These are phyloP conservation scores for Sugiyamaella sp. DNA, from an alignment of 1,139 yeast genomes.

Conservation along the genomic window DNA sequence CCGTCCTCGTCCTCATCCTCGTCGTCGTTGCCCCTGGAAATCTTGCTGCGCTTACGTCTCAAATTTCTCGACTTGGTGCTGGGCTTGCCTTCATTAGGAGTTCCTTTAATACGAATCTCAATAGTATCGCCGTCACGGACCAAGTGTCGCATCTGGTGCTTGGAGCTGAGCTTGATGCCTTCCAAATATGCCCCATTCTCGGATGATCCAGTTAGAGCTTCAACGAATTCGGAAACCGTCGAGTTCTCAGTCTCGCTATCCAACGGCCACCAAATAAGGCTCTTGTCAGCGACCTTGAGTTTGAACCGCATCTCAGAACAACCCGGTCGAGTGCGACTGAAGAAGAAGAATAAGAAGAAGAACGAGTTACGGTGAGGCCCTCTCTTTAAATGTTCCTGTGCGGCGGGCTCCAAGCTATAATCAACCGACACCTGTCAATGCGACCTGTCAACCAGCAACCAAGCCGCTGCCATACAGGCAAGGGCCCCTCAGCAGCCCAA, in stretches of 20 bases:
- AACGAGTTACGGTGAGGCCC: no score
- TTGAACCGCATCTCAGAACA: slow-evolving; percentile 25
- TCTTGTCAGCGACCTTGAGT: slow-evolving; percentile 15
- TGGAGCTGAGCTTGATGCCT: slow-evolving; percentile 11
- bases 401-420: no score
- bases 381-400: not conserved
- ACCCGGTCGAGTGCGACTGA: no score
- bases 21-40: not conserved
- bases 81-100: slow-evolving; percentile 26
- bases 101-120: slow-evolving; percentile 12
- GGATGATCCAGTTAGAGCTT: slow-evolving; percentile 4
- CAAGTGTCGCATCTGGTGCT: slow-evolving; percentile 18
- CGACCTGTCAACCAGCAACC: not conserved
- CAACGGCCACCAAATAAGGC: slow-evolving; percentile 15
- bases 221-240: slow-evolving; percentile 4
- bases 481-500: no score
- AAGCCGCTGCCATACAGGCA: no score
- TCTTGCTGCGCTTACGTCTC: slow-evolving; percentile 18
- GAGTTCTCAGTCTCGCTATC: slow-evolving; percentile 8
- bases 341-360: no score
- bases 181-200: slow-evolving; percentile 13
- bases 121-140: slow-evolving; percentile 22
- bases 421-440: no score
- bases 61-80: slow-evolving; percentile 27
- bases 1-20: not conserved